These are phyloP conservation scores for Harringtonia lauricola DNA, from an alignment of 2,329 filamentous ascomycete species.

Conservation along the genomic window DNA sequence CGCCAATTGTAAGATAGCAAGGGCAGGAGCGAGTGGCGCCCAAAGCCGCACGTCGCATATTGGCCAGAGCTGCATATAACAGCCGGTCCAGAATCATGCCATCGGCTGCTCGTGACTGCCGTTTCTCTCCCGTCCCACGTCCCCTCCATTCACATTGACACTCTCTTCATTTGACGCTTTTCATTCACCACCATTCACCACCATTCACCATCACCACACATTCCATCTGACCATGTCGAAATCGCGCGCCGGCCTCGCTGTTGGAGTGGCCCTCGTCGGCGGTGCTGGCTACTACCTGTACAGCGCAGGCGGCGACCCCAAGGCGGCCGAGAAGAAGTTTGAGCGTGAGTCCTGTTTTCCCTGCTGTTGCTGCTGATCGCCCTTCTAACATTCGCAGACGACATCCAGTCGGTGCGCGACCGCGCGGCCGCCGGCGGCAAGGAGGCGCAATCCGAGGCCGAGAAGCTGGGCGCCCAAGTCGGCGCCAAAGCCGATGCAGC, in stretches of 20 bases:
- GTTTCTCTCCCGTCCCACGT: neutral
- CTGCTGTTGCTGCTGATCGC: neutral
- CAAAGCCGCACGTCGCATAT: no score
- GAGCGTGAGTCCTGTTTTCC: constrained; percentile 51
- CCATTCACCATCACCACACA: neutral
- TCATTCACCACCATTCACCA: neutral
- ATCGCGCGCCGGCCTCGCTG: constrained; percentile 33
- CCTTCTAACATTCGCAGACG: no score
- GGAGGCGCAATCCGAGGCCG: constrained; percentile 54
- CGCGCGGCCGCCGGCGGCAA: constrained; percentile 54
- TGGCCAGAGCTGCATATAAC: no score
- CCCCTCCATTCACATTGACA: neutral
- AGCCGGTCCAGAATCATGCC: neutral
- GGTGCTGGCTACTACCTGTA: constrained; percentile 87
- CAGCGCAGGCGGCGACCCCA: constrained; percentile 67
- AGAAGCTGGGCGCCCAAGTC: constrained; percentile 48
- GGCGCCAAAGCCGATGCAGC: constrained; percentile 58
- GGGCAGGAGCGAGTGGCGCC: no score
- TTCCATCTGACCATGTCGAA: constrained; percentile 38
- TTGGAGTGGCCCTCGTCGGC: constrained; percentile 53
- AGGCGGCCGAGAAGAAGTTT: constrained; percentile 74
- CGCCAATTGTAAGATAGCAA: no score
- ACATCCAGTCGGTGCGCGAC: constrained; percentile 58
- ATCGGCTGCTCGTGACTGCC: neutral
- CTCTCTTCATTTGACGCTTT: neutral